Conservation (phyloP, 2,329 filamentous ascomycete genomes). For the Colletotrichum destructivum region DNA sequence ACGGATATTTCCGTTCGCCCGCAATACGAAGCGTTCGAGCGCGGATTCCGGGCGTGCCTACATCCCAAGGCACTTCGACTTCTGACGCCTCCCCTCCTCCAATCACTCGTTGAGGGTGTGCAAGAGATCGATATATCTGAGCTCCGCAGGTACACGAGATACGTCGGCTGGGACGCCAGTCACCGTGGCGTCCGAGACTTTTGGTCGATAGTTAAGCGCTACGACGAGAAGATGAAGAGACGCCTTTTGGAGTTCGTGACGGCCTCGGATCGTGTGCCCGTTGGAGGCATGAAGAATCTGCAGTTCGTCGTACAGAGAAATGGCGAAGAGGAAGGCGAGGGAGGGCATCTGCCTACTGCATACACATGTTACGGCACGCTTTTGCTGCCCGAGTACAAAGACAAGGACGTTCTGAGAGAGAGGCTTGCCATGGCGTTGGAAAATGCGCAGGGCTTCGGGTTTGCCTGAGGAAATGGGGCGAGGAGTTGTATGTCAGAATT, state of each 20-base stretch:
- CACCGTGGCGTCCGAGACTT: conserved; percentile 84
- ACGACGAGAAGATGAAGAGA: conserved; percentile 78
- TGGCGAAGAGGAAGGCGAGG: conserved; percentile 70
- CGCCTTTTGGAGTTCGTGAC: conserved; percentile 94
- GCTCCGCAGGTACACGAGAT: conserved; percentile 79
- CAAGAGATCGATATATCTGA: conserved; percentile 84
- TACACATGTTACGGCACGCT: conserved; percentile 95
- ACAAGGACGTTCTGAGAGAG: conserved; percentile 77
- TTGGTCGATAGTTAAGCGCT: conserved; percentile 83
- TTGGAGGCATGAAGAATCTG: conserved; percentile 86
- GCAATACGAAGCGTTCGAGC: conserved; percentile 85
- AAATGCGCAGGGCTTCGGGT: conserved; percentile 91
- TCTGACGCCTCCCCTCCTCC: conserved; percentile 80
- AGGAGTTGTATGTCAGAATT: conserved; percentile 19
- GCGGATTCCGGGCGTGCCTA: conserved; percentile 84
- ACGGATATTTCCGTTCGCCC: conserved; percentile 82
- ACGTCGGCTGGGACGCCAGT: conserved; percentile 83
- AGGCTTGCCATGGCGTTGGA: conserved; percentile 89
- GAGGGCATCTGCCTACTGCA: conserved; percentile 81
- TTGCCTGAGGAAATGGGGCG: conserved; percentile 66
- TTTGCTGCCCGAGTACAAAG: conserved; percentile 85
- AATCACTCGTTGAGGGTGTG: conserved; percentile 85
- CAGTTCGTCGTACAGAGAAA: conserved; percentile 89
- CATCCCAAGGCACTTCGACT: conserved; percentile 79
- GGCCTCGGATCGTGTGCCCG: conserved; percentile 89